phyloP scores from a whole-genome alignment of 2,329 filamentous ascomycete species.

The Emergomyces orientalis region DNA sequence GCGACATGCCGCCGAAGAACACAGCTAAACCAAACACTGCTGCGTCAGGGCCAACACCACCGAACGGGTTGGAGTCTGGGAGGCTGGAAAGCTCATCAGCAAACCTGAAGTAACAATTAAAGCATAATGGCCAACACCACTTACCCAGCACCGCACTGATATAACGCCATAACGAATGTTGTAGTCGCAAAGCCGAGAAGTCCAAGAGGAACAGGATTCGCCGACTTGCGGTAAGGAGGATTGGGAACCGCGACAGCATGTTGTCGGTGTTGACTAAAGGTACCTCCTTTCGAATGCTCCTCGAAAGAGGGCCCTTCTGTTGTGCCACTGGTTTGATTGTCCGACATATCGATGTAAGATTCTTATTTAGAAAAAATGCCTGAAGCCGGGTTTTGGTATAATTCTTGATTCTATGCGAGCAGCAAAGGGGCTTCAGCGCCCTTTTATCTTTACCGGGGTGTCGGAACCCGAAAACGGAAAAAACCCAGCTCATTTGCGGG shows the following conservation, averaged over 20 bases:
- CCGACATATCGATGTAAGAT: not conserved
- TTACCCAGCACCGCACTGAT: slow-evolving; percentile 42
- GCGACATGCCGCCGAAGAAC: slow-evolving; percentile 24
- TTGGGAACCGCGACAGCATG: slow-evolving; percentile 11
- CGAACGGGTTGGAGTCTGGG: slow-evolving; percentile 19
- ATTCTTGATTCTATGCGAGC: not conserved
- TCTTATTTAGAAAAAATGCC: not conserved
- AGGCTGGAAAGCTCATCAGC: slow-evolving; percentile 15
- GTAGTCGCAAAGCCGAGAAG: slow-evolving; percentile 57
- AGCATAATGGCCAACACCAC: slow-evolving; percentile 19
- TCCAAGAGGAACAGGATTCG: slow-evolving; percentile 52
- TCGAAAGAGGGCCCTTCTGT: not conserved
- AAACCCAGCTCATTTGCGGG: not conserved
- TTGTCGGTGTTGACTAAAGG: not conserved
- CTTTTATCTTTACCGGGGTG: not conserved
- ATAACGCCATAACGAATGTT: slow-evolving; percentile 50
- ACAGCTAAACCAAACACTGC: slow-evolving; percentile 22
- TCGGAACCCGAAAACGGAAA: not conserved
- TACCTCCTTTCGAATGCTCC: not conserved
- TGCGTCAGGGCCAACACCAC: slow-evolving; percentile 18
- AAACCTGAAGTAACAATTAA: not conserved
- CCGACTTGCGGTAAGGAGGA: slow-evolving; percentile 21
- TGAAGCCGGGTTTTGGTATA: not conserved
- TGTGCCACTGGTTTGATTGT: not conserved
- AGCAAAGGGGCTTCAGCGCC: not conserved